Percentiles rank a stretch among this genome's conserved stretches.
Evolutionary conservation across 177 flowering plant genomes (phyloP).

Genomic region (Vitis hybrid): DNA sequence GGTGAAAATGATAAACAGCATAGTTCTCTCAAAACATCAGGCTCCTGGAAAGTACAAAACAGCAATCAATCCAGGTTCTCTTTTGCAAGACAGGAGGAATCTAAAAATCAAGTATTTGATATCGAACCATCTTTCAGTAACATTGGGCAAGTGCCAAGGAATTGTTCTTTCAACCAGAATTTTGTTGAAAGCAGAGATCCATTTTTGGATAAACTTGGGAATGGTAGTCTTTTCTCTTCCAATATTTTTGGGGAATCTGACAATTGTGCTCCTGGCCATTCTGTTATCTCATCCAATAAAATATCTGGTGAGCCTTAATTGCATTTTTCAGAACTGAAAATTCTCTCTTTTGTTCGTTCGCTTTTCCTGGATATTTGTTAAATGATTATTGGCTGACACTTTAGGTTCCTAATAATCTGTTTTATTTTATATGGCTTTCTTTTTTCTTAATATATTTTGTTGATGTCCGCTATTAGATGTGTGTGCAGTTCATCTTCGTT

Average conservation of each 20-base stretch:
- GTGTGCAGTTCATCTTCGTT: background rate
- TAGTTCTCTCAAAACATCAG: slow-evolving; percentile 29
- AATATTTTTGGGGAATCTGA: slow-evolving; percentile 28
- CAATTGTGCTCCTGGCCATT: slow-evolving; percentile 20
- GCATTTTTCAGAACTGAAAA: background rate
- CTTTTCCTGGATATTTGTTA: background rate
- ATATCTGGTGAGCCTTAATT: slow-evolving; percentile 35
- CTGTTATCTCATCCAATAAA: slow-evolving; percentile 35
- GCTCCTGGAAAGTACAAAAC: slow-evolving; percentile 43
- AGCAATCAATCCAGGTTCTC: slow-evolving; percentile 66
- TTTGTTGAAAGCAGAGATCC: slow-evolving; percentile 27
- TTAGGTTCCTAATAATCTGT: no score
- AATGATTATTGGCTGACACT: background rate
- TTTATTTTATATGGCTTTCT: background rate
- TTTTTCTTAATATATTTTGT: no score
- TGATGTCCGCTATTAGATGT: background rate
- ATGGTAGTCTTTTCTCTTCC: slow-evolving; percentile 33
- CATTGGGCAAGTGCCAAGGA: slow-evolving; percentile 22
- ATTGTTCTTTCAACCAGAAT: slow-evolving; percentile 27
- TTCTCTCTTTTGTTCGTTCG: background rate
- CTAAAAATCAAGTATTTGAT: slow-evolving; percentile 28
- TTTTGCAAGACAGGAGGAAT: slow-evolving; percentile 71
- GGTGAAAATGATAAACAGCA: slow-evolving; percentile 39
- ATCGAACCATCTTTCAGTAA: slow-evolving; percentile 26
- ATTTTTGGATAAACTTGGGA: slow-evolving; percentile 24